A percentile compares a stretch with the other conserved stretches of the same genome.
These are phyloP conservation scores for Cercospora sp. DNA, from an alignment of 2,329 filamentous ascomycete species.

Conservation along the genomic window DNA sequence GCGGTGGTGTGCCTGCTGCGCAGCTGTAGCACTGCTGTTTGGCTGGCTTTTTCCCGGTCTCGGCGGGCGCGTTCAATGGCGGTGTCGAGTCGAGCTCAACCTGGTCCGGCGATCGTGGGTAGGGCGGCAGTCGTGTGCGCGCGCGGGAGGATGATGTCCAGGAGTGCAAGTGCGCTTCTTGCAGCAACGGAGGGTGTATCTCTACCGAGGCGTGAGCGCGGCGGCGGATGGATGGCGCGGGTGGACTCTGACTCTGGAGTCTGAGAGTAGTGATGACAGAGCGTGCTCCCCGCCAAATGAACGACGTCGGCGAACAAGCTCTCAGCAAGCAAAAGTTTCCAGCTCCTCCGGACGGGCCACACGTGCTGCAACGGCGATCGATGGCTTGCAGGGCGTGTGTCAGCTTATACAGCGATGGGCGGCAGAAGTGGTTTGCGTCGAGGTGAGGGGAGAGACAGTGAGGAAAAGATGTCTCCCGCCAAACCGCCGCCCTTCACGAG, in stretches of 20 bases:
- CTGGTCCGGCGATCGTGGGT: background rate
- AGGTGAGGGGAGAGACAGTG: background rate
- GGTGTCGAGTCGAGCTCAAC: background rate
- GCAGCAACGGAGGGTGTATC: background rate
- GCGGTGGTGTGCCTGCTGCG: background rate
- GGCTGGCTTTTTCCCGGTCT: slow-evolving; percentile 6
- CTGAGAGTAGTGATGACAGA: slow-evolving; percentile 1
- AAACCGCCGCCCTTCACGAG: background rate
- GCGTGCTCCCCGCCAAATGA: background rate
- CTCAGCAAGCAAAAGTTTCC: background rate
- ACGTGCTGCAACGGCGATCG: background rate
- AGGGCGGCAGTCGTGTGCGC: background rate
- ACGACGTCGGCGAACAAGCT: background rate
- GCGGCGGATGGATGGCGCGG: background rate
- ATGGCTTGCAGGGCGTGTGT: background rate
- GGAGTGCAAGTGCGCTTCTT: background rate
- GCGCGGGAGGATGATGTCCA: background rate
- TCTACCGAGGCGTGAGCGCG: slow-evolving; percentile 1
- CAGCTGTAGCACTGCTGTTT: background rate
- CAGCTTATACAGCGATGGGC: background rate
- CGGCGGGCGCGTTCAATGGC: background rate
- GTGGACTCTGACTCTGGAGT: background rate
- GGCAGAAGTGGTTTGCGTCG: background rate
- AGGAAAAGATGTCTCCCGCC: background rate
- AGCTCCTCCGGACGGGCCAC: background rate